Evolutionary conservation across 2,329 filamentous ascomycete genomes (phyloP), one percentile per base, ranked within the genome.

Genomic region (Dactylellina sp.): DNA sequence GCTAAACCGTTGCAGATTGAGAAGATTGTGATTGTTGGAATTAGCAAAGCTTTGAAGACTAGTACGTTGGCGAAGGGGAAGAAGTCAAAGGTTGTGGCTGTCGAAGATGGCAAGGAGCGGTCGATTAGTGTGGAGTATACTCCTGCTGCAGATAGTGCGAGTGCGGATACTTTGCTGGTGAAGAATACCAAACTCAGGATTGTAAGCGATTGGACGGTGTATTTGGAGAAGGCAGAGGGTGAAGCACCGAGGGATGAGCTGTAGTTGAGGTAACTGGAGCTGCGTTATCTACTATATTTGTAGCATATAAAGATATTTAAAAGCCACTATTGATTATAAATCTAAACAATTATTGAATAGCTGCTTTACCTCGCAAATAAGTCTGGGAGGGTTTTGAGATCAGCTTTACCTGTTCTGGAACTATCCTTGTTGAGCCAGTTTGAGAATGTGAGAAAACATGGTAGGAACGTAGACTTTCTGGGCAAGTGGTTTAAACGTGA

Each of bases 1-100:
- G 96, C 97, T 89, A 85, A 86, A 24, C 84, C 86, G 44, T 92
- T 98, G 2, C 83, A 86, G 4, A 88, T 98, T 0, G 93, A 96
- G 83, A 93, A 90, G 82, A 86, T 98, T 63, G 84, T 98, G 49
- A 79, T 98, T 52, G 88, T 98, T 14, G 91, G 91, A 39, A 52
- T 52, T 6, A 65, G 60, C 47, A 60, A 47, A 16, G 39, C 47
- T 47, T 22, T 65, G 20, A 63, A 65, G 7, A 46, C 60, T 6
- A 49, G n/a, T 9, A 92, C 91, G 1, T 91, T 92, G 0, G 83
- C 85, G 35, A 82, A 83, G 18, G 96, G 93, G 92, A 86, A 86
- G 75, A 89, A 87, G 83, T 84, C 82, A 75, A 85, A 84, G 76
- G 89, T 88, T 1, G 85, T 81, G 78, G 85, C 65, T 16, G 35